Conservation (phyloP, 805 yeast genomes). For the Metschnikowia cerradonensis region DNA sequence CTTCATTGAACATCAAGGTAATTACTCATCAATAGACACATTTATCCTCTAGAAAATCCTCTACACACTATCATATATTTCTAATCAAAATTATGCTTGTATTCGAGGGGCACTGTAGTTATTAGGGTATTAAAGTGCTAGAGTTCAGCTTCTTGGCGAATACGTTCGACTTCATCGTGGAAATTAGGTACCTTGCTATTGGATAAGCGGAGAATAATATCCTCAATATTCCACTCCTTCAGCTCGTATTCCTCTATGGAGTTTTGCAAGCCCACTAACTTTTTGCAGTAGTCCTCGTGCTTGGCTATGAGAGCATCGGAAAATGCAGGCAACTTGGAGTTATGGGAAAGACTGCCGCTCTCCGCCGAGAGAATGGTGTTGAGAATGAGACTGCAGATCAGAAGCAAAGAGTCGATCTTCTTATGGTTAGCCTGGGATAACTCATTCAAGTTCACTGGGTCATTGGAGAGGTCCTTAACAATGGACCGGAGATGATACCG, state of each 20-base stretch:
- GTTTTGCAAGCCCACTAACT: slow-evolving; percentile 19
- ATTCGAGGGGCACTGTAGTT: too few species aligned
- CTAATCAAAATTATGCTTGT: too few species aligned
- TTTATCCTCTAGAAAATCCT: too few species aligned
- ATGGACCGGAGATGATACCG: slow-evolving; percentile 44
- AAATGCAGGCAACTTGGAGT: slow-evolving; percentile 36
- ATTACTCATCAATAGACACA: too few species aligned
- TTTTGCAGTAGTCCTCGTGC: slow-evolving; percentile 20
- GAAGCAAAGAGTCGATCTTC: slow-evolving; percentile 22
- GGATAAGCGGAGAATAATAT: slow-evolving; percentile 32
- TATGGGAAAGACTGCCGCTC: slow-evolving; percentile 31
- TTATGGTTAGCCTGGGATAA: slow-evolving; percentile 21
- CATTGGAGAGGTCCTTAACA: slow-evolving; percentile 28
- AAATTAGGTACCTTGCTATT: slow-evolving; percentile 14
- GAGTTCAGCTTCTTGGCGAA: neutral
- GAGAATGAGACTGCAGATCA: slow-evolving; percentile 27
- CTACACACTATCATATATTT: too few species aligned
- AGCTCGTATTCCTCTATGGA: slow-evolving; percentile 29
- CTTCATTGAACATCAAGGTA: too few species aligned
- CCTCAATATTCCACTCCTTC: slow-evolving; percentile 39
- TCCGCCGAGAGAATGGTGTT: slow-evolving; percentile 28
- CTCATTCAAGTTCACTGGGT: slow-evolving; percentile 35
- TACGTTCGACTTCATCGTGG: neutral
- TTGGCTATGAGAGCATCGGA: slow-evolving; percentile 21
- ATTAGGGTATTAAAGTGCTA: too few species aligned